Evolutionary conservation across 441 rosid genomes (phyloP), one percentile per base, ranked within the genome.

Genomic region (Cnidoscolus chayamansa): DNA sequence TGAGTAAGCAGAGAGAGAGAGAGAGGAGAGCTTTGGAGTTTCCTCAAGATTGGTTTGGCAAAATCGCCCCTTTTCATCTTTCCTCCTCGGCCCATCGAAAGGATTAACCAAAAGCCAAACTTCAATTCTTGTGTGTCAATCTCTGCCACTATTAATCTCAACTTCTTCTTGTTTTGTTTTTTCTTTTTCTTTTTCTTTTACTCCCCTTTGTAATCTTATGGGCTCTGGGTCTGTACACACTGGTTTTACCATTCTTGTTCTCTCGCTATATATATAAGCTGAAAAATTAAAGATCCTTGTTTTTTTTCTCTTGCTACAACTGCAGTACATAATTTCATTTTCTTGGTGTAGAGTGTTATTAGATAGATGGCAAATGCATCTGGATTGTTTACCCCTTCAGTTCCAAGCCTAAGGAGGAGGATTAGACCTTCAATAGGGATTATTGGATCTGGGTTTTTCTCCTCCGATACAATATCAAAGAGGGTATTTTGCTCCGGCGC

Each of bases 321-420:
- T 19, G 7, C 47, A 25, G 10, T 10, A 4, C 63, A 16, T 20
- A 47, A 43, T 59, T 74, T 70, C 11, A 72, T 54, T 62, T 63
- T 25, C 50, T 37, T 68, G 70, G 25, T 60, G 9, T 64, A 48
- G 76, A 15, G 65, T 45, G 61, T 12, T 43, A 16, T 10, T 17
- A 56, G 43, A 12, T 45, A 76, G 75, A 93, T 91, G 98, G 98
- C 96, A 65, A 90, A 84, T 84, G 88, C 92, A 78, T 88, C 89
- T 79, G 91, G 91, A 57, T 78, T 88, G 66, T 78, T 85, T 72
- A 78, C 85, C 74, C 87, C 94, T 81, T 84, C 96, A 40, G 66
- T 86, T 74, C 89, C 95, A 49, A 74, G 77, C 65, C 32, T 84
- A 48, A 83, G 81, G 69, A 81, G 75, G 78, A 79, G 66, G 83